phyloP scores from a whole-genome alignment of 78 protist species.

The Emiliania huxleyi region DNA sequence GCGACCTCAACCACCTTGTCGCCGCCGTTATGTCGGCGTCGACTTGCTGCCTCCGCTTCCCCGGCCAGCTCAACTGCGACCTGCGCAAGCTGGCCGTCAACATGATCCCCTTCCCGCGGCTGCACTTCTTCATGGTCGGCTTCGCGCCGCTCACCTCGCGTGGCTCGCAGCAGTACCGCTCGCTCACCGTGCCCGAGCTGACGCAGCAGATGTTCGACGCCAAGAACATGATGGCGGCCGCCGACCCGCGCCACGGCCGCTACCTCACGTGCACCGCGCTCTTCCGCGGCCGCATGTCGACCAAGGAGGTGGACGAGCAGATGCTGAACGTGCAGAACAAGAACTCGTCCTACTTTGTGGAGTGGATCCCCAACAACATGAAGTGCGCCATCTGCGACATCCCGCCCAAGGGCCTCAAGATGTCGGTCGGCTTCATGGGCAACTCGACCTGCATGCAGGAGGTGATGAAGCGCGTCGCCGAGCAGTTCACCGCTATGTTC shows the following conservation, averaged over 20 bases:
- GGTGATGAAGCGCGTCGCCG: slow-evolving; percentile 93
- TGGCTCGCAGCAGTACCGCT: slow-evolving; percentile 79
- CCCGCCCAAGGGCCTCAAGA: slow-evolving; percentile 95
- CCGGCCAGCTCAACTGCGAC: slow-evolving; percentile 96
- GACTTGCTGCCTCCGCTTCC: slow-evolving; percentile 97
- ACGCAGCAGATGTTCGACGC: slow-evolving; percentile 98
- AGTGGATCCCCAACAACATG: slow-evolving; percentile 99
- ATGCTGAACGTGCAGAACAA: slow-evolving; percentile 92
- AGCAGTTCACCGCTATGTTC: slow-evolving; percentile 98
- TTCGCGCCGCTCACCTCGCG: slow-evolving; percentile 93
- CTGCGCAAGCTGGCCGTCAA: slow-evolving; percentile 97
- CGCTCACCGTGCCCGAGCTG: slow-evolving; percentile 94
- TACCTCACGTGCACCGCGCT: slow-evolving; percentile 96
- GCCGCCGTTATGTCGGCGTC: slow-evolving; percentile 91
- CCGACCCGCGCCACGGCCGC: slow-evolving; percentile 97
- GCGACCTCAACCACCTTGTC: slow-evolving; percentile 95
- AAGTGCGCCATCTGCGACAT: slow-evolving; percentile 95
- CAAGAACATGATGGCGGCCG: slow-evolving; percentile 98
- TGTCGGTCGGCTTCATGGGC: slow-evolving; percentile 96
- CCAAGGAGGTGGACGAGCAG: slow-evolving; percentile 98
- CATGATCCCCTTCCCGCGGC: slow-evolving; percentile 99
- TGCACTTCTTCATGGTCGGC: slow-evolving; percentile 98
- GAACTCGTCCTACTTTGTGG: slow-evolving; percentile 94
- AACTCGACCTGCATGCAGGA: slow-evolving; percentile 98
- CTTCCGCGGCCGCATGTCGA: slow-evolving; percentile 95